phyloP scores from a whole-genome alignment of 495 filamentous ascomycete species.

The Talaromyces proteolyticus region DNA sequence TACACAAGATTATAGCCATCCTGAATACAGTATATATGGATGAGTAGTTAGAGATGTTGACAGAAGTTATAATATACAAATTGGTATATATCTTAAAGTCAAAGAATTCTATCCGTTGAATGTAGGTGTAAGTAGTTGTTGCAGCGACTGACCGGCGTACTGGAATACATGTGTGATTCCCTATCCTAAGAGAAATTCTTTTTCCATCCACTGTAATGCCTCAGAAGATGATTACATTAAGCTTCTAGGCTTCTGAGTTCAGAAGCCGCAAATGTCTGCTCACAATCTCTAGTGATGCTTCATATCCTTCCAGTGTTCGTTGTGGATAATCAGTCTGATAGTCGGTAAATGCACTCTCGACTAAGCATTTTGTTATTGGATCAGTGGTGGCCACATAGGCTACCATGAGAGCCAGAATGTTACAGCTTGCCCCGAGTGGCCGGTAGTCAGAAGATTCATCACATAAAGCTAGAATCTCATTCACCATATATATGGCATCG shows the following conservation, averaged over 20 bases:
- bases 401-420: slow-evolving; percentile 18
- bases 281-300: background rate
- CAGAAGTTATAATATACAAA: too few species aligned
- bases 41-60: too few species aligned
- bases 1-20: too few species aligned
- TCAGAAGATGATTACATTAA: too few species aligned
- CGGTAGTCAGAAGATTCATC: slow-evolving; percentile 18
- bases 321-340: slow-evolving; percentile 22
- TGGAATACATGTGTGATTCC: too few species aligned
- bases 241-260: background rate
- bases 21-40: too few species aligned
- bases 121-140: too few species aligned
- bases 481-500: slow-evolving; percentile 19
- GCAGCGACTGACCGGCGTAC: too few species aligned
- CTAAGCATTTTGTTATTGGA: slow-evolving; percentile 4
- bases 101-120: too few species aligned
- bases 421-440: slow-evolving; percentile 28
- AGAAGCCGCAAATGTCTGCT: background rate
- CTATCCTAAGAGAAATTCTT: too few species aligned
- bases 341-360: slow-evolving; percentile 15
- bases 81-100: too few species aligned
- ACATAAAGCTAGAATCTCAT: slow-evolving; percentile 23
- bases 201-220: too few species aligned
- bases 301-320: background rate
- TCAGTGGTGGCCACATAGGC: slow-evolving; percentile 24